Base-by-base conservation (phyloP, 179 eudicot genomes). In the Beta corolliflora region DNA sequence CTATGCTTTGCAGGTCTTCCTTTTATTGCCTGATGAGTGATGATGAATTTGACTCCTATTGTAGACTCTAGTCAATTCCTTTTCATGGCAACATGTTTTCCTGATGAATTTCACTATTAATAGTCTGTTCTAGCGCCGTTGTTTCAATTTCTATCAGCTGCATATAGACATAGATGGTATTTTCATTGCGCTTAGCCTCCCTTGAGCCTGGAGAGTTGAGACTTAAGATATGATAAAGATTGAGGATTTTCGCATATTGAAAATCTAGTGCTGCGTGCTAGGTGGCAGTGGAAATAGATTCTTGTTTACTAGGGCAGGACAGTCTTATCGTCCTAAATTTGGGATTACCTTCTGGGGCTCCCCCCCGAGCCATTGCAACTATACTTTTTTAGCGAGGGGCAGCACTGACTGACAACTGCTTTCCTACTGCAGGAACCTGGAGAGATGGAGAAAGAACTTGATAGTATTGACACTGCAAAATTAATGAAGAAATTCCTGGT, bases 361-460 rank as follows among this genome's bases (percentile, higher is more conserved):
- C 36, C 8, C 36, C 3, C 21, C 13, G 60, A 72, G 29, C 16
- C 5, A 1, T 52, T 19, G 25, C 0, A 41, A 4, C 0, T 52
- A n/a, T 52, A 58, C 52, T 1, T 64, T 3, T 13, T 0, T 13
- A 3, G 55, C 31, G 15, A 18, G 54, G 5, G 76, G 69, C 18
- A 73, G 77, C 15, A 5, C 19, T 69, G 63, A 23, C 59, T 73
- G 72, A 46, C 69, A 53, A 9, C 52, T 70, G 41, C 5, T 72
- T 14, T 46, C 45, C 23, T 61, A 50, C 9, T 85, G 77, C 74
- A 95, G 99, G 90, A 87, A 86, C 98, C 95, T 58, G 95, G 93
- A 67, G 91, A 89, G 45, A 90, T 84, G 19, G 99, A 95, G 85
- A 92, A 90, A 80, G 98, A 93, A 76, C 86, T 93, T 77, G 87